A percentile compares a stretch with the other conserved stretches of the same genome.
Evolutionary conservation across 805 yeast species (phyloP).

Genomic region (Starmerella bacillaris): DNA sequence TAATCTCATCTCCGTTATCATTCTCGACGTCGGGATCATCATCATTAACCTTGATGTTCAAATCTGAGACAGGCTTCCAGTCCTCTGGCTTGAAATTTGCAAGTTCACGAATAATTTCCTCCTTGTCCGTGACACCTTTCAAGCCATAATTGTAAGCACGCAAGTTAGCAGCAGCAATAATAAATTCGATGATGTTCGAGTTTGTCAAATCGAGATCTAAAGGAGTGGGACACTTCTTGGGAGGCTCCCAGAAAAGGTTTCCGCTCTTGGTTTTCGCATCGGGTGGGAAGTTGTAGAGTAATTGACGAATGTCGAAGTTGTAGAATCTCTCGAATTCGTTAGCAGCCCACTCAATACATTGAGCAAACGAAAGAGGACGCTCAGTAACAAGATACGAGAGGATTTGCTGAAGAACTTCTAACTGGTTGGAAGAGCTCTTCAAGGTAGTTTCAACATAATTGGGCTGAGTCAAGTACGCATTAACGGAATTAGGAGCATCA

Average conservation of each 20-base stretch:
- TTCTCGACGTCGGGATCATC: slow-evolving; percentile 52
- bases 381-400: slow-evolving; percentile 46
- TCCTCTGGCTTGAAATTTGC: slow-evolving; percentile 34
- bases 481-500: slow-evolving; percentile 86
- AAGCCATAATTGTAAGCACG: slow-evolving; percentile 82
- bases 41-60: slow-evolving; percentile 74
- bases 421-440: slow-evolving; percentile 83
- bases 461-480: slow-evolving; percentile 76
- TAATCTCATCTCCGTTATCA: slow-evolving; percentile 13
- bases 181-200: slow-evolving; percentile 61
- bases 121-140: slow-evolving; percentile 44
- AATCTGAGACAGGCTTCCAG: slow-evolving; percentile 56
- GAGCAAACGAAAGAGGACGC: slow-evolving; percentile 80
- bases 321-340: slow-evolving; percentile 69
- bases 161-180: slow-evolving; percentile 77
- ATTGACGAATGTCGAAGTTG: slow-evolving; percentile 71
- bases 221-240: slow-evolving; percentile 91
- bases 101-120: slow-evolving; percentile 35
- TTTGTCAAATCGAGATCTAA: slow-evolving; percentile 57
- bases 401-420: slow-evolving; percentile 69
- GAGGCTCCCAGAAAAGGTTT: slow-evolving; percentile 93
- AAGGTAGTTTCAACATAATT: slow-evolving; percentile 79
- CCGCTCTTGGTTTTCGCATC: slow-evolving; percentile 85
- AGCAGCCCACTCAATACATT: slow-evolving; percentile 92
- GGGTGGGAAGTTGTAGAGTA: slow-evolving; percentile 82